Percentiles rank a stretch among this genome's conserved stretches.
These are phyloP conservation scores for Amanita thiersii DNA, from an alignment of 768 basidiomycete species.

Conservation along the genomic window DNA sequence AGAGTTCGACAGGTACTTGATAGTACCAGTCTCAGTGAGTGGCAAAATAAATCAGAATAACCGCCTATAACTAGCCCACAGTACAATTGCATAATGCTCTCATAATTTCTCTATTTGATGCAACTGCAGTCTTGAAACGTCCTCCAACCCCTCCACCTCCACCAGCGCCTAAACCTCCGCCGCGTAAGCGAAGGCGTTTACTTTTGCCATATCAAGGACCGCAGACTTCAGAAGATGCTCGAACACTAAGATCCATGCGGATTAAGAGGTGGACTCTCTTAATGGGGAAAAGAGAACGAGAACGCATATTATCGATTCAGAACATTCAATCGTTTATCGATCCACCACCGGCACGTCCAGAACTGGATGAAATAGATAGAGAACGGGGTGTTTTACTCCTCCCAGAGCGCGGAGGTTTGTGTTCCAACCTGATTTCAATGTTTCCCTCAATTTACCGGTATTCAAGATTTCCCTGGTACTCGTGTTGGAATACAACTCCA, in stretches of 20 bases:
- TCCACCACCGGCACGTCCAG: conserved; percentile 34
- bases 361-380: conserved; percentile 58
- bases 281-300: conserved; percentile 67
- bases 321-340: conserved; percentile 31
- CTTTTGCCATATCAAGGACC: conserved; percentile 70
- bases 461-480: conserved; percentile 59
- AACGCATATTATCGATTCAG: conserved; percentile 50
- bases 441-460: background rate
- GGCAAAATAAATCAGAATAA: background rate
- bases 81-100: conserved; percentile 81
- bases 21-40: conserved; percentile 39
- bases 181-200: conserved; percentile 62
- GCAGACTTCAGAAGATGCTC: conserved; percentile 39
- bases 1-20: conserved; percentile 54
- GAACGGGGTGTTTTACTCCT: conserved; percentile 64
- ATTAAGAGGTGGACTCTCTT: conserved; percentile 72
- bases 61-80: conserved; percentile 16
- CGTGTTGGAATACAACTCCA: conserved; percentile 68
- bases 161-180: conserved; percentile 49
- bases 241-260: conserved; percentile 50
- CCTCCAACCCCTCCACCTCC: conserved; percentile 59
- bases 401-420: conserved; percentile 54
- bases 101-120: conserved; percentile 77
- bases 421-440: background rate
- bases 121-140: conserved; percentile 59